These are phyloP conservation scores for Orbilia javanica DNA, from an alignment of 2,329 filamentous ascomycete genomes.

Conservation along the genomic window DNA sequence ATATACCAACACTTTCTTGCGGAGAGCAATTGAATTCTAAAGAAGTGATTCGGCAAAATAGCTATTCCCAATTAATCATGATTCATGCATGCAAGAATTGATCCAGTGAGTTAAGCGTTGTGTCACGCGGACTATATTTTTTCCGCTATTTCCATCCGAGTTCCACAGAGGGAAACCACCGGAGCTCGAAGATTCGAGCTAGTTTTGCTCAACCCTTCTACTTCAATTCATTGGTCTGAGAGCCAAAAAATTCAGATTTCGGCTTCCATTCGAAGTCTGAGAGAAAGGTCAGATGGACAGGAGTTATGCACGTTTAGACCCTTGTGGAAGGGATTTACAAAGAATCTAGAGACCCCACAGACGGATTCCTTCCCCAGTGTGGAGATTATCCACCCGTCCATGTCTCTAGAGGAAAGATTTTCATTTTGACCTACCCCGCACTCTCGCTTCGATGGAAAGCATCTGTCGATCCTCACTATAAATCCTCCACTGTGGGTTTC, in stretches of 20 bases:
- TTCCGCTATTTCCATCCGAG: conserved; percentile 5
- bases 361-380: not conserved
- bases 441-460: conserved; percentile 54
- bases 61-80: too few relatives aligned
- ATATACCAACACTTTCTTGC: too few relatives aligned
- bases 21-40: too few relatives aligned
- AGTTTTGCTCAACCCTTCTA: conserved; percentile 8
- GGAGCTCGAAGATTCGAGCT: not conserved
- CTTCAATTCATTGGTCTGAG: not conserved
- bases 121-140: conserved; percentile 45
- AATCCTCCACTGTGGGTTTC: not conserved
- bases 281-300: conserved; percentile 8
- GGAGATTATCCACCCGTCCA: conserved; percentile 15
- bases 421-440: conserved; percentile 41
- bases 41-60: too few relatives aligned
- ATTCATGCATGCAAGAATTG: not conserved
- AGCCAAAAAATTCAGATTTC: not conserved
- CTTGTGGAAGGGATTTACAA: conserved; percentile 7
- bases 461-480: conserved; percentile 26
- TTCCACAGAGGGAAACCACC: not conserved
- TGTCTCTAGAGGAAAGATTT: conserved; percentile 3
- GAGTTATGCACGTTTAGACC: not conserved
- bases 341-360: not conserved
- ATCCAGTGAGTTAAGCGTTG: not conserved
- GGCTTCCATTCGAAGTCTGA: not conserved